phyloP scores from a whole-genome alignment of 169 alveolate species.

The Toxoplasma gondii region DNA sequence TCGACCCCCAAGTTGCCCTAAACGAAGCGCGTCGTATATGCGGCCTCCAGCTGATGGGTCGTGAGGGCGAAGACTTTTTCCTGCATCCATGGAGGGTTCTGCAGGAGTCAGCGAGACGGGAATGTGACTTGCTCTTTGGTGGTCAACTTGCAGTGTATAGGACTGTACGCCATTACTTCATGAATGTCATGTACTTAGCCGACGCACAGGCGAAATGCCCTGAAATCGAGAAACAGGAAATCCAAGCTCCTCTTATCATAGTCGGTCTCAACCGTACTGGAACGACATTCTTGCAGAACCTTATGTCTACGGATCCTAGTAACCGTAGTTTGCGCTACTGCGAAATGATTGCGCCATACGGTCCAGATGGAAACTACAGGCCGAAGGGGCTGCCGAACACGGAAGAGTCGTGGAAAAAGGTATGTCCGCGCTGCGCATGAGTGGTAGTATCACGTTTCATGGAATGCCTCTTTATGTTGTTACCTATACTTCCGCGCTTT shows the following conservation, averaged over 20 bases:
- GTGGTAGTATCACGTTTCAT: not conserved
- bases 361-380: constrained; percentile 62
- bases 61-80: constrained; percentile 60
- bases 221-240: constrained; percentile 54
- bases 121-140: constrained; percentile 61
- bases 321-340: constrained; percentile 66
- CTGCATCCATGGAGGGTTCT: constrained; percentile 64
- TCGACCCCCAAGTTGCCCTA: constrained; percentile 67
- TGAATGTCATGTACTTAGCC: constrained; percentile 66
- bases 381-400: constrained; percentile 67
- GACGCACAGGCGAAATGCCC: constrained; percentile 57
- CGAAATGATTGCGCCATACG: constrained; percentile 71
- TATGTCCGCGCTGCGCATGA: constrained; percentile 4
- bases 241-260: constrained; percentile 62
- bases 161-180: constrained; percentile 67
- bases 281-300: constrained; percentile 68
- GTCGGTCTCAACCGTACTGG: constrained; percentile 73
- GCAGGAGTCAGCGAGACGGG: constrained; percentile 57
- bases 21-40: constrained; percentile 69
- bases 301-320: constrained; percentile 64
- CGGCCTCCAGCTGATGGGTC: constrained; percentile 55
- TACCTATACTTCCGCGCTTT: not conserved
- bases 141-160: constrained; percentile 68
- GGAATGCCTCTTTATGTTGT: not conserved
- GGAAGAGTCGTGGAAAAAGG: constrained; percentile 70